phyloP scores from a whole-genome alignment of 1,139 yeast species.

The Kodamaea fungicola region DNA sequence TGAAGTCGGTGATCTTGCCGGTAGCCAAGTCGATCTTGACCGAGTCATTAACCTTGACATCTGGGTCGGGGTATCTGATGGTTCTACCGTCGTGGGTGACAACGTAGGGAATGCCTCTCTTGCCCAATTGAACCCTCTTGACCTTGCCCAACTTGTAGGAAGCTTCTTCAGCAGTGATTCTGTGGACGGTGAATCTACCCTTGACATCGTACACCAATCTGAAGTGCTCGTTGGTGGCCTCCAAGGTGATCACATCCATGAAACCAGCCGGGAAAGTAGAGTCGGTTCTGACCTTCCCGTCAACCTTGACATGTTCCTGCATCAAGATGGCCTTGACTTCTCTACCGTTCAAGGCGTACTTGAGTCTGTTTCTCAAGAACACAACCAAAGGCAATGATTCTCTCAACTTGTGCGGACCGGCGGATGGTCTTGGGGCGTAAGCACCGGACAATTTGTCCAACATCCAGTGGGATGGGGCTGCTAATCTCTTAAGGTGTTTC shows the following conservation, averaged over 20 bases:
- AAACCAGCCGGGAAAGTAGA: conserved; percentile 98
- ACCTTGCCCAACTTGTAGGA: conserved; percentile 97
- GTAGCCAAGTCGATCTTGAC: conserved; percentile 94
- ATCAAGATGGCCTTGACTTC: conserved; percentile 97
- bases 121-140: conserved; percentile 96
- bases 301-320: conserved; percentile 99
- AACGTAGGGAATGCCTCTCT: conserved; percentile 96
- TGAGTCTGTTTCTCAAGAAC: conserved; percentile 98
- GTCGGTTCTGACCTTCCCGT: conserved; percentile 98
- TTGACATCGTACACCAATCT: conserved; percentile 96
- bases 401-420: conserved; percentile 99
- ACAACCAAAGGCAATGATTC: conserved; percentile 98
- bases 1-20: conserved; percentile 88
- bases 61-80: conserved; percentile 98
- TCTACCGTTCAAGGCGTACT: conserved; percentile 98
- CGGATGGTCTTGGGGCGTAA: conserved; percentile 99
- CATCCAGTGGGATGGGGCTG: conserved; percentile 99
- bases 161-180: conserved; percentile 98
- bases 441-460: conserved; percentile 99
- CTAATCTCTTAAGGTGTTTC: conserved; percentile 97
- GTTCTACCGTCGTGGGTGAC: conserved; percentile 99
- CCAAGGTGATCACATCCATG: conserved; percentile 97
- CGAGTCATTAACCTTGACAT: conserved; percentile 93
- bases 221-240: conserved; percentile 98
- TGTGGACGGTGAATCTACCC: conserved; percentile 99